Evolutionary conservation across 768 basidiomycete species (phyloP), one percentile per base, ranked within the genome.

Genomic region (Trichaptum fuscoviolaceum): DNA sequence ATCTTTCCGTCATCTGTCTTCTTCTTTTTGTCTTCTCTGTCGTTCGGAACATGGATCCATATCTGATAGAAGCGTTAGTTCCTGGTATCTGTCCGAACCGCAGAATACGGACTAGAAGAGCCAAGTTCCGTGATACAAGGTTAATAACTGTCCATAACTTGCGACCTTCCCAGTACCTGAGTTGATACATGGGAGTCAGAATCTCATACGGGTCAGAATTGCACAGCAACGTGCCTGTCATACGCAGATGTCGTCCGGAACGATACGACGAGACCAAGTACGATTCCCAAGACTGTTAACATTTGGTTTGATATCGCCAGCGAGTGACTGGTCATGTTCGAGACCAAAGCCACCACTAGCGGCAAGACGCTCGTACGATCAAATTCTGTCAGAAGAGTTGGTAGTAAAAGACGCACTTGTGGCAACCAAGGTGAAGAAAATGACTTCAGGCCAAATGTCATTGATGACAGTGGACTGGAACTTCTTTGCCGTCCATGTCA

Each of bases 241-340:
- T 89, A 89, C 0, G 89, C 88, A 42, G 86, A 87, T 12, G 87
- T 87, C 7, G 88, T 90, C 68, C 90, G 80, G 77, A 91, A 92
- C 0, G 87, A 87, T 64, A 92, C 85, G 62, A 88, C 86, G 70
- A 87, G 77, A 83, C 83, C 88, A 73, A 90, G 83, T 27, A 90
- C 87, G 17, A 87, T 88, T 83, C 89, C 89, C 64, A 92, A 79
- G 7, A 91, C 89, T 3, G 88, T 87, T 66, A 92, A 77, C 68
- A 89, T 80, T 58, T 78, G 77, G 65, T 79, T 86, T 12, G 83
- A 81, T 64, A 90, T 78, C 0, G 76, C 77, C n/a, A 90, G 79
- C 62, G 82, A 75, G 60, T 78, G 78, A 6, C 66, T 65, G 0
- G 86, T 87, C 71, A 83, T 71, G 66, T 81, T 71, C 0, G 85